Evolutionary conservation across 257 asterid genomes (phyloP), one percentile per base, ranked within the genome.

Genomic region (Ehretia macrophylla): DNA sequence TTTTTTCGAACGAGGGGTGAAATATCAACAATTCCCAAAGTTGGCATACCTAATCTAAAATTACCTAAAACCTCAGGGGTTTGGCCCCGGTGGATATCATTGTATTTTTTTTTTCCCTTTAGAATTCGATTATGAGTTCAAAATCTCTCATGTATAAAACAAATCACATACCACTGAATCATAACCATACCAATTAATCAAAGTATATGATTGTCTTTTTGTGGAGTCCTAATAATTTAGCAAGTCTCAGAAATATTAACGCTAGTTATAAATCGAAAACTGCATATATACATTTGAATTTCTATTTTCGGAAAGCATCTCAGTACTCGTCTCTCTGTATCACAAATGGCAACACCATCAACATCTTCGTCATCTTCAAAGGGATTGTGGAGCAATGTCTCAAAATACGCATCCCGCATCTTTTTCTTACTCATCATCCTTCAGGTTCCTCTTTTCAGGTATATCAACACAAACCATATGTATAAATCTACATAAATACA

Each of bases 391-490:
- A 64, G 74, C 67, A 68, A 84, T 63, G 77, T 88, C 37, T 75
- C 95, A 14, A 81, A 64, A 45, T 72, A 92, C 62, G 91, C 99
- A 17, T 68, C 80, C 75, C 81, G 88, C 63, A 27, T 78, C 4
- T 88, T 63, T 58, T 85, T 88, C 71, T 45, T 85, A 10, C 77
- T 88, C 55, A 77, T 92, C 65, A 57, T 86, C 66, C 79, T 92
- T 35, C 99, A 92, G 82, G 77, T 92, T 48, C 99, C 99, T 20
- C 95, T 92, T 55, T 92, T 92, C 88, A 86, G 97, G 99, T 92
- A 66, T 58, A 45, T 39, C 56, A 17, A 10, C 17, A 0, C 1
- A 35, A 5, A 11, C 12, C 37, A 5, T 16, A 10, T 16, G 17
- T 9, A 8, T n/a, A 13, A 11, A 38, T 17, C 14, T 46, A 22